Conservation (phyloP, 768 basidiomycete species). For the Lactarius vividus region DNA sequence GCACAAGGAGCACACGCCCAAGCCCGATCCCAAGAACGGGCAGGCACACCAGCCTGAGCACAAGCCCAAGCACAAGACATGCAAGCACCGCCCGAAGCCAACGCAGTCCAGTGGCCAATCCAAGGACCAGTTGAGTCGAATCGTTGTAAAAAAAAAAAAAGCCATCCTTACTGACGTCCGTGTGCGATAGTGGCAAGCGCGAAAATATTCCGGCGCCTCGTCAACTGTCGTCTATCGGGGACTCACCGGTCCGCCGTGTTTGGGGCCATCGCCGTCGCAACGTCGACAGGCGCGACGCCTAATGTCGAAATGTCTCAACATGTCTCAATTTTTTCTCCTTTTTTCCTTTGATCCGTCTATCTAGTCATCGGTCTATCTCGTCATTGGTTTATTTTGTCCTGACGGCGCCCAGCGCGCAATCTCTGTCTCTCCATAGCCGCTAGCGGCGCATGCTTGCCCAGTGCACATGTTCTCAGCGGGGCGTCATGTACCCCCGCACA, state of each 20-base stretch:
- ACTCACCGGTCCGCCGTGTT: background rate
- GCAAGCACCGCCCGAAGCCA: background rate
- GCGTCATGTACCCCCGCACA: background rate
- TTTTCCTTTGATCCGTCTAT: background rate
- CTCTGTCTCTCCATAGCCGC: background rate
- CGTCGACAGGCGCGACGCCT: background rate
- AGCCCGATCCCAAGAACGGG: background rate
- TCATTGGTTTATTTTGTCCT: background rate
- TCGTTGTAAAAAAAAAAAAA: background rate
- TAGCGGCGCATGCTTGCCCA: background rate
- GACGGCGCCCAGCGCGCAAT: conserved; percentile 11
- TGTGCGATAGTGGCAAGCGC: background rate
- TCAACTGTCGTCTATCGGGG: background rate
- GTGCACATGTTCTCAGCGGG: background rate
- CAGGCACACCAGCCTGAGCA: too few relatives aligned
- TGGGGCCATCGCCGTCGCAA: conserved; percentile 7
- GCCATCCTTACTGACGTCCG: background rate
- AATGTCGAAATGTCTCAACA: background rate
- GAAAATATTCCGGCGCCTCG: background rate
- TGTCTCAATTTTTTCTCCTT: background rate
- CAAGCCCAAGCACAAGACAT: too few relatives aligned
- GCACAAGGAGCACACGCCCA: background rate
- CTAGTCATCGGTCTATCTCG: background rate
- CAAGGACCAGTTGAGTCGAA: background rate
- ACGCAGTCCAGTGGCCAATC: background rate